A percentile compares a stretch with the other conserved stretches of the same genome.
These are phyloP conservation scores for Plasmodium gaboni DNA, from an alignment of 169 alveolate species.

Conservation along the genomic window DNA sequence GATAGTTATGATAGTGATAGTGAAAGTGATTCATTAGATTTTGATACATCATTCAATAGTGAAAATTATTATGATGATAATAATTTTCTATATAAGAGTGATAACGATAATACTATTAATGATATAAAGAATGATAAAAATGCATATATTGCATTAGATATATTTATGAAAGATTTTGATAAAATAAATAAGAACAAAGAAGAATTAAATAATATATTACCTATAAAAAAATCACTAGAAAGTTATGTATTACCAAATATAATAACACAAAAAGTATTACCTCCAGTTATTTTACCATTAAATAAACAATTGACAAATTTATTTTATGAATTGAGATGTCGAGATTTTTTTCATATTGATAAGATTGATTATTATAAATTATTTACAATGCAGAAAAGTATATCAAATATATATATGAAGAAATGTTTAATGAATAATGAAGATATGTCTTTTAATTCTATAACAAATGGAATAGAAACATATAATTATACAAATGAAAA, in stretches of 20 bases:
- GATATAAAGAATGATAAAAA: background rate
- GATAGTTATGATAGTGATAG: background rate
- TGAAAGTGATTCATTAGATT: conserved; percentile 9
- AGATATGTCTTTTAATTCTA: background rate
- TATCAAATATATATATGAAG: conserved; percentile 9
- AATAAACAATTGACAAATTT: conserved; percentile 42
- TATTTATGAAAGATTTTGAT: conserved; percentile 22
- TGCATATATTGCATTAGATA: background rate
- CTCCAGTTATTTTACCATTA: conserved; percentile 52
- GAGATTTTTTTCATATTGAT: conserved; percentile 41
- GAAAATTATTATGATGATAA: background rate
- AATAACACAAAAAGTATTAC: conserved; percentile 51
- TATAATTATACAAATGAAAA: background rate
- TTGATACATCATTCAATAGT: background rate
- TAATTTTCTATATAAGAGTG: background rate
- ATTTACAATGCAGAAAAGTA: conserved; percentile 20
- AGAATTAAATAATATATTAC: background rate
- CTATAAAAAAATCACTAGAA: background rate
- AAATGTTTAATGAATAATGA: conserved; percentile 12
- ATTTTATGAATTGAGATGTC: conserved; percentile 29
- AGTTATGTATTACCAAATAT: conserved; percentile 21
- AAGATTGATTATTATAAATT: conserved; percentile 53
- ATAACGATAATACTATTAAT: conserved; percentile 4
- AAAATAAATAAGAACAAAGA: background rate
- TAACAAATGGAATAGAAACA: background rate